Percentiles rank a stretch among this genome's conserved stretches.
Evolutionary conservation across 2,329 filamentous ascomycete genomes (phyloP).

Genomic region (Alternaria ventricosa): DNA sequence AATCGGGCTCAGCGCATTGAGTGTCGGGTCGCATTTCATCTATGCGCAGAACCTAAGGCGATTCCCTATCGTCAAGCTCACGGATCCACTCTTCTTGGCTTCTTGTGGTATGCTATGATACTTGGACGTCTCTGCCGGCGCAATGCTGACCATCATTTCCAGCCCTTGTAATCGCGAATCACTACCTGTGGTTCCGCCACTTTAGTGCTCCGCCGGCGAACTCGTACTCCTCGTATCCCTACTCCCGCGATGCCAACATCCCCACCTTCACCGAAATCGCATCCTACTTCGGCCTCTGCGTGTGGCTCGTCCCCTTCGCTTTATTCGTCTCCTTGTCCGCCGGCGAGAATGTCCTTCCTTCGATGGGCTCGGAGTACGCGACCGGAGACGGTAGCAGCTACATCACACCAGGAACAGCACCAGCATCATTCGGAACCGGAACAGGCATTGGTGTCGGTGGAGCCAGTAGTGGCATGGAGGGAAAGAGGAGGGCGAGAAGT

Average conservation of each 20-base stretch:
- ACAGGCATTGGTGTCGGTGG: constrained; percentile 41
- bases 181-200: constrained; percentile 95
- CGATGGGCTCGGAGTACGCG: constrained; percentile 80
- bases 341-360: constrained; percentile 92
- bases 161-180: constrained; percentile 86
- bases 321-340: constrained; percentile 94
- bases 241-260: constrained; percentile 68
- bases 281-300: constrained; percentile 93
- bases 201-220: constrained; percentile 70
- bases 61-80: constrained; percentile 80
- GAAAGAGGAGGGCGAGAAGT: constrained; percentile 53
- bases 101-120: constrained; percentile 71
- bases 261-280: constrained; percentile 94
- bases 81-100: constrained; percentile 82
- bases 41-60: constrained; percentile 86
- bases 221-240: constrained; percentile 62
- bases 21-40: constrained; percentile 79
- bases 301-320: constrained; percentile 95
- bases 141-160: constrained; percentile 7
- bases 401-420: constrained; percentile 52
- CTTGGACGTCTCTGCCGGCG: neutral
- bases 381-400: constrained; percentile 64
- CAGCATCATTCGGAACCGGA: constrained; percentile 30
- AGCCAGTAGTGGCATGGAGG: constrained; percentile 27
- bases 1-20: constrained; percentile 73